Percentiles rank a stretch among this genome's conserved stretches.
Evolutionary conservation across 2,329 filamentous ascomycete species (phyloP).

Genomic region (Onygenales sp.): DNA sequence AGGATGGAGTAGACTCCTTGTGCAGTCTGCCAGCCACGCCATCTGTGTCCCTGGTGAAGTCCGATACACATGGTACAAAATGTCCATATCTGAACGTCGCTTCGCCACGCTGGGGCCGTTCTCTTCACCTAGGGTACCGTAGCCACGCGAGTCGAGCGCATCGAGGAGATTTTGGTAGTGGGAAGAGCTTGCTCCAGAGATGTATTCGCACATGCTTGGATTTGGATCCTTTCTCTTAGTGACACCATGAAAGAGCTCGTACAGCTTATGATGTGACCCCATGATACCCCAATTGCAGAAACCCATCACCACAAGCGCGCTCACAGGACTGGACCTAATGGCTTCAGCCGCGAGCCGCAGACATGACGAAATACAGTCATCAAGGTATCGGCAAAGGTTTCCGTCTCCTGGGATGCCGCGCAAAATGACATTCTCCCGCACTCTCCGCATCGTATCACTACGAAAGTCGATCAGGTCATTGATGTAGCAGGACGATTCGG

Average conservation of each 20-base stretch:
- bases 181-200: not conserved
- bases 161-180: conserved; percentile 9
- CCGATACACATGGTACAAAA: conserved; percentile 7
- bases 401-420: conserved; percentile 9
- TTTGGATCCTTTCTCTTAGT: no score
- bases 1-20: conserved; percentile 12
- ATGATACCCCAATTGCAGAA: conserved; percentile 17
- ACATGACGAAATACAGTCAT: conserved; percentile 6
- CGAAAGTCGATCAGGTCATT: conserved; percentile 15
- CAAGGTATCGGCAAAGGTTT: conserved; percentile 11
- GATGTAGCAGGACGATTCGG: conserved; percentile 10
- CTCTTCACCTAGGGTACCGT: conserved; percentile 1
- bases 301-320: conserved; percentile 12
- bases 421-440: conserved; percentile 14
- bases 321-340: conserved; percentile 4
- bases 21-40: conserved; percentile 15
- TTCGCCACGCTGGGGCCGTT: conserved; percentile 7
- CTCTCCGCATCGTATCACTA: conserved; percentile 14
- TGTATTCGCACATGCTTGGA: conserved; percentile 4
- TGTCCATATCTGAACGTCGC: conserved; percentile 11
- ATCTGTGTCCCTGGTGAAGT: not conserved
- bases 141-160: conserved; percentile 11
- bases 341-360: not conserved
- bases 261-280: conserved; percentile 16
- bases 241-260: conserved; percentile 5